A percentile compares a stretch with the other conserved stretches of the same genome.
These are phyloP conservation scores for Aureobasidium sp. DNA, from an alignment of 2,329 filamentous ascomycete species.

Conservation along the genomic window DNA sequence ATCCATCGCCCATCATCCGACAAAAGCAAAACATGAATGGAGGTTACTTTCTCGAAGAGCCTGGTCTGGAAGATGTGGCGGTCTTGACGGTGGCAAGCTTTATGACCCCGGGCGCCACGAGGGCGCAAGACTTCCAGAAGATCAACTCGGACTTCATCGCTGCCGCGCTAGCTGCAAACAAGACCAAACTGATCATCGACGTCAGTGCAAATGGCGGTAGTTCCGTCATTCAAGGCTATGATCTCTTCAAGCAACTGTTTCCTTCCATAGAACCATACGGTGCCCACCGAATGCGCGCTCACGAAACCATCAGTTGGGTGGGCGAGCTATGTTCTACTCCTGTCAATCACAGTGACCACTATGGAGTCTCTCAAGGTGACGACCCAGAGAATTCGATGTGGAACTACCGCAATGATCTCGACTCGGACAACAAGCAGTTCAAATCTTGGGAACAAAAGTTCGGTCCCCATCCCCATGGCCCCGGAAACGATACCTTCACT, in stretches of 20 bases:
- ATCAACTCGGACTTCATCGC: constrained; percentile 34
- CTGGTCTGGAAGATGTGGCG: constrained; percentile 38
- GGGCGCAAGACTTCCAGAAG: constrained; percentile 27
- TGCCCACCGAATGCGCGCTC: constrained; percentile 42
- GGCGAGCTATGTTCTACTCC: constrained; percentile 30
- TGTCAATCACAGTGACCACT: constrained; percentile 22
- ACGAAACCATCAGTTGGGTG: constrained; percentile 37
- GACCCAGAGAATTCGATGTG: constrained; percentile 34
- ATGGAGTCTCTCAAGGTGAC: constrained; percentile 26
- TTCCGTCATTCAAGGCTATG: constrained; percentile 49
- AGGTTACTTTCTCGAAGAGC: constrained; percentile 38
- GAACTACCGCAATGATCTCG: constrained; percentile 39
- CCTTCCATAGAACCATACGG: constrained; percentile 42
- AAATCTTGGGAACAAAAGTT: constrained; percentile 39
- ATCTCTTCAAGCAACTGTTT: constrained; percentile 52
- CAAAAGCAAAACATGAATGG: constrained; percentile 34
- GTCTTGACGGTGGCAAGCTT: constrained; percentile 36
- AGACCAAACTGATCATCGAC: constrained; percentile 54
- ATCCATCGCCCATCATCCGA: constrained; percentile 32
- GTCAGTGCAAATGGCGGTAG: constrained; percentile 52
- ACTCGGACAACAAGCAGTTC: constrained; percentile 42
- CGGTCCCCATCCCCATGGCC: constrained; percentile 27
- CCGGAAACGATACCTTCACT: constrained; percentile 47
- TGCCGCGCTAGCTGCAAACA: constrained; percentile 39
- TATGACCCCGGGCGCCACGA: too few relatives aligned